Evolutionary conservation across 1,284 basidiomycete genomes (phyloP).

Genomic region (Agroathelia rolfsii): DNA sequence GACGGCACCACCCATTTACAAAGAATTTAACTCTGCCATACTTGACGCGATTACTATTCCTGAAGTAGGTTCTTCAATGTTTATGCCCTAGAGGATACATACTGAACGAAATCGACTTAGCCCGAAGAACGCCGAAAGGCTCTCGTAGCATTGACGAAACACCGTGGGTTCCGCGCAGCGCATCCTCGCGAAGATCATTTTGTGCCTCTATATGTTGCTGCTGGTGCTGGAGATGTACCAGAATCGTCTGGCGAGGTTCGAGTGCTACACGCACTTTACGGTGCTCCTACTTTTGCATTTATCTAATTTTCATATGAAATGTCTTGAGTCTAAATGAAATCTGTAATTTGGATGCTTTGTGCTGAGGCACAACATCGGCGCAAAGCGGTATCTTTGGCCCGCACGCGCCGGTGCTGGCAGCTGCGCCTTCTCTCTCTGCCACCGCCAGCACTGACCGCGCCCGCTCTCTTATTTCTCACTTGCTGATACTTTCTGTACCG

Average conservation of each 20-base stretch:
- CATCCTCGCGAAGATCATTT: slow-evolving; percentile 71
- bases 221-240: slow-evolving; percentile 64
- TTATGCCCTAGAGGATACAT: slow-evolving; percentile 20
- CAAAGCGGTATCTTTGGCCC: no score
- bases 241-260: slow-evolving; percentile 36
- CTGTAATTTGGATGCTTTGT: no score
- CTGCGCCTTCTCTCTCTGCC: no score
- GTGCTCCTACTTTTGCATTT: slow-evolving; percentile 53
- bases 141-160: slow-evolving; percentile 39
- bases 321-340: no score
- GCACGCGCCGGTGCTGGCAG: no score
- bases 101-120: slow-evolving; percentile 18
- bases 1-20: slow-evolving; percentile 36
- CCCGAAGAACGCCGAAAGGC: slow-evolving; percentile 29
- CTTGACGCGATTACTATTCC: slow-evolving; percentile 38
- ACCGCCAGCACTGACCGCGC: no score
- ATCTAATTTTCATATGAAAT: no score
- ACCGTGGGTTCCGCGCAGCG: slow-evolving; percentile 49
- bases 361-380: no score
- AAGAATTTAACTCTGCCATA: slow-evolving; percentile 51
- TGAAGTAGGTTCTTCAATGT: slow-evolving; percentile 31
- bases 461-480: no score
- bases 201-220: slow-evolving; percentile 62
- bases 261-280: slow-evolving; percentile 45
- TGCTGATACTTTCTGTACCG: no score